Evolutionary conservation across 2,329 filamentous ascomycete species (phyloP), one percentile per base, ranked within the genome.

Genomic region (Botrytis aclada): DNA sequence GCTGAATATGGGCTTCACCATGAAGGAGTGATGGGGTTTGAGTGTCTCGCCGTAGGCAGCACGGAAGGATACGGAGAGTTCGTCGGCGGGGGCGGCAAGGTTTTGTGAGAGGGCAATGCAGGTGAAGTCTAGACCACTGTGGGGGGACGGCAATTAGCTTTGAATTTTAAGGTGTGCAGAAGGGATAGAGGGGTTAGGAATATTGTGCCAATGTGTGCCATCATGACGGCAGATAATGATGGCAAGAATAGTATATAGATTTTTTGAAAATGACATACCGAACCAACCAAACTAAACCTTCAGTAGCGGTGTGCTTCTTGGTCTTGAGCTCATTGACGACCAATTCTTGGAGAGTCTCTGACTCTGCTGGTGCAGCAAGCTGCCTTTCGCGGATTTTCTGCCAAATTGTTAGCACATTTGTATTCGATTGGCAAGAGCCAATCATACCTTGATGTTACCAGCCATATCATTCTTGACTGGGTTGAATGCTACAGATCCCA

Each of bases 51-150:
- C 88, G 85, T 99, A 99, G 78, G 95, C 93, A 72, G 85, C 84
- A 79, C 93, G 91, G 91, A 99, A 99, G 65, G 94, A 97, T 77
- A 89, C 87, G 74, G 92, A 87, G 75, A 99, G 92, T 84, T 98
- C 94, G 81, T 94, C 88, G 77, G 82, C 78, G 71, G 88, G 80
- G 80, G 92, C 90, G 80, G 87, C 83, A 76, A 94, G 80, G 85
- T 97, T 97, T 82, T 91, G 87, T 80, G 89, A 89, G 75, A 99
- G 90, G 74, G 93, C 93, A 82, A 93, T 90, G 81, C 90, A 90
- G 77, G 95, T 98, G 86, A 99, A 99, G 81, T 98, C 94, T 80
- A 98, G 92, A 74, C 92, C 96, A 75, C 95, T 97, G 79, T 67
- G 45, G 10, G 56, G 47, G 43, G 16, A 14, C 9, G 22, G 61